A percentile compares a stretch with the other conserved stretches of the same genome.
Conservation (phyloP, 768 basidiomycete species). For the Leccinum boreale region DNA sequence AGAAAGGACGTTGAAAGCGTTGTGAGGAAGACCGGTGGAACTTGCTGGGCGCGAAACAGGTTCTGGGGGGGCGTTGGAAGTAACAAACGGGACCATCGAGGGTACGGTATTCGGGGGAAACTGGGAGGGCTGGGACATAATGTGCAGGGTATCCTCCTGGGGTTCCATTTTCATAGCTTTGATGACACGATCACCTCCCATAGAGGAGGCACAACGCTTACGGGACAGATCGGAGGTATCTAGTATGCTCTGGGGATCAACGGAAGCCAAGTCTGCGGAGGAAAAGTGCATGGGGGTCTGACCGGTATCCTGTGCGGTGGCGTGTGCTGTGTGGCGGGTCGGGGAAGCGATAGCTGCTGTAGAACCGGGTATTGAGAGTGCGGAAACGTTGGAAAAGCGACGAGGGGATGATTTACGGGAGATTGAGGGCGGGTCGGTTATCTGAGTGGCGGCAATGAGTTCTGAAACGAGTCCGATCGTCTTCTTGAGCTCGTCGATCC, state of each 20-base stretch:
- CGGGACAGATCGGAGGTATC: constrained; percentile 43
- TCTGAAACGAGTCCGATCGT: constrained; percentile 52
- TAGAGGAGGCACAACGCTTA: constrained; percentile 50
- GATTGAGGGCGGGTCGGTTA: constrained; percentile 31
- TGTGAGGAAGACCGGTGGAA: constrained; percentile 26
- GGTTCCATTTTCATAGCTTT: constrained; percentile 51
- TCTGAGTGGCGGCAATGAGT: constrained; percentile 46
- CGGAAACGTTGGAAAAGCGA: constrained; percentile 15
- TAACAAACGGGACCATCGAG: constrained; percentile 26
- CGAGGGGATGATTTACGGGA: constrained; percentile 32
- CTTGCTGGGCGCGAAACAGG: constrained; percentile 33
- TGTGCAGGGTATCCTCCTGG: constrained; percentile 38
- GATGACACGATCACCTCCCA: constrained; percentile 41
- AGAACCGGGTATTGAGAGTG: constrained; percentile 36
- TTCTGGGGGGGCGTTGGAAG: constrained; percentile 27
- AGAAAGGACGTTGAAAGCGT: constrained; percentile 22
- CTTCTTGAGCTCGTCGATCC: constrained; percentile 54
- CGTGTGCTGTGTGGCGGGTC: constrained; percentile 17
- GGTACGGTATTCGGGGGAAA: constrained; percentile 26
- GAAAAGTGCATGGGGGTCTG: constrained; percentile 22
- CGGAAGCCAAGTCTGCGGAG: constrained; percentile 11
- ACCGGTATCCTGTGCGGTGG: constrained; percentile 24
- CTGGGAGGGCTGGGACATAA: constrained; percentile 19
- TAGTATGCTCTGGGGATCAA: constrained; percentile 25
- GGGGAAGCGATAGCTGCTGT: constrained; percentile 32